A percentile compares a stretch with the other conserved stretches of the same genome.
These are phyloP conservation scores for Mytilinidion resinicola DNA, from an alignment of 495 filamentous ascomycete genomes.

Conservation along the genomic window DNA sequence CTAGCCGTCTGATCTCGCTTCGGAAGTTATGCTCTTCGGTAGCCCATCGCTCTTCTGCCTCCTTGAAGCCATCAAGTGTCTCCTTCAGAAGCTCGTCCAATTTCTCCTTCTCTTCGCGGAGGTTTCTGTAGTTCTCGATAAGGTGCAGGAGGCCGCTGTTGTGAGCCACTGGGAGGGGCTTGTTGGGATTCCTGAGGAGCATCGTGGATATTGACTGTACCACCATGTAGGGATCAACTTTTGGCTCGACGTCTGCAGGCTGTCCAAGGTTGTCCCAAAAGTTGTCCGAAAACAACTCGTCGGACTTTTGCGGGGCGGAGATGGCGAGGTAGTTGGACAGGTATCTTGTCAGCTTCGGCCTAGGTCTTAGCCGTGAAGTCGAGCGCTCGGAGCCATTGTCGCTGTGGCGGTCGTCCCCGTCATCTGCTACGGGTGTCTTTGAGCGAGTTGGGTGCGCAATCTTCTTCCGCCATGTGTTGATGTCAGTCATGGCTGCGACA, in stretches of 20 bases:
- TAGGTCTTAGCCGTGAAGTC: constrained; percentile 22
- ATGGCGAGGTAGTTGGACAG: constrained; percentile 22
- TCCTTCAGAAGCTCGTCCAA: constrained; percentile 17
- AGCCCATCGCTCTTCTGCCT: constrained; percentile 21
- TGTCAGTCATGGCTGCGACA: constrained; percentile 18
- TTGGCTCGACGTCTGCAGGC: constrained; percentile 9
- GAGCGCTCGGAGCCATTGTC: constrained; percentile 18
- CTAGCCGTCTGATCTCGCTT: constrained; percentile 33
- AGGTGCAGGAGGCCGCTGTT: constrained; percentile 30
- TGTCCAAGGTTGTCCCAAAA: constrained; percentile 18
- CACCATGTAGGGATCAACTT: constrained; percentile 26
- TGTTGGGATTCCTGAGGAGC: constrained; percentile 15
- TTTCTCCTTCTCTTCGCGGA: constrained; percentile 23
- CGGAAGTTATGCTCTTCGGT: constrained; percentile 23
- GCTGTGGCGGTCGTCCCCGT: constrained; percentile 15
- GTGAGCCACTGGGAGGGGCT: constrained; percentile 25
- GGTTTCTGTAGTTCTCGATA: constrained; percentile 30
- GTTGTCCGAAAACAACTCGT: not conserved
- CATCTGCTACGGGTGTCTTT: constrained; percentile 13
- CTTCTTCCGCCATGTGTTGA: constrained; percentile 27
- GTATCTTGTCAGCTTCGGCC: constrained; percentile 27
- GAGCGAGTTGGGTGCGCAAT: constrained; percentile 13
- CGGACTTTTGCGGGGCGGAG: not conserved
- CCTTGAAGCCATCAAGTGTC: constrained; percentile 11
- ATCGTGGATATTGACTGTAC: constrained; percentile 18